Conservation (phyloP, 2,329 filamentous ascomycete species). For the Macroventuria anomochaeta region DNA sequence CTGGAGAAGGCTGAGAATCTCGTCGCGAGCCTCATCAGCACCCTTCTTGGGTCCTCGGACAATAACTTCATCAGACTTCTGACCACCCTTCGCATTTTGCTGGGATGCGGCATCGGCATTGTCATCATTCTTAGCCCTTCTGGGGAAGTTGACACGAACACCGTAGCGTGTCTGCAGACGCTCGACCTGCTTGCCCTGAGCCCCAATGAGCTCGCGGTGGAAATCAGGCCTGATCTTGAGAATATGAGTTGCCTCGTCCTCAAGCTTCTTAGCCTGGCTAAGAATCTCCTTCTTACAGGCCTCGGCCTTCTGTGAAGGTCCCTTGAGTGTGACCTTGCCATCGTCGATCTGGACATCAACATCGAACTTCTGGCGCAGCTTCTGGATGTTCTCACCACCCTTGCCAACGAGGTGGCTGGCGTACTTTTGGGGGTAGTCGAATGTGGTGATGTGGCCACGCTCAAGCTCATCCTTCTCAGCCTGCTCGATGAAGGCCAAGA, state of each 20-base stretch:
- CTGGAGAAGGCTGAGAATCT: slow-evolving; percentile 86
- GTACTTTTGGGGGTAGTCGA: slow-evolving; percentile 94
- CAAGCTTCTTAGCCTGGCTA: slow-evolving; percentile 78
- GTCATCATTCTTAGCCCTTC: slow-evolving; percentile 69
- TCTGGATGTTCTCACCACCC: slow-evolving; percentile 72
- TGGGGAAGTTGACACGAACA: slow-evolving; percentile 95
- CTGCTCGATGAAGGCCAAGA: slow-evolving; percentile 80
- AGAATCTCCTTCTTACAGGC: slow-evolving; percentile 82
- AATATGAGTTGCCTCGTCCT: slow-evolving; percentile 86
- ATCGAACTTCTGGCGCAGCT: slow-evolving; percentile 72
- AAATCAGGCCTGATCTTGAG: slow-evolving; percentile 93
- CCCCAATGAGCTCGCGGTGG: slow-evolving; percentile 91
- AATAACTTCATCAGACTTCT: slow-evolving; percentile 85
- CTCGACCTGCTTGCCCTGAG: slow-evolving; percentile 86
- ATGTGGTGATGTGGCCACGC: slow-evolving; percentile 82
- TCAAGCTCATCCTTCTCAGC: slow-evolving; percentile 94
- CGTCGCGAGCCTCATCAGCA: slow-evolving; percentile 88
- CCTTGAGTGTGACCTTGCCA: slow-evolving; percentile 93
- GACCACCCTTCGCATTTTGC: slow-evolving; percentile 67
- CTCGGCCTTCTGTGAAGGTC: slow-evolving; percentile 92
- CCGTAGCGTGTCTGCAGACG: slow-evolving; percentile 90
- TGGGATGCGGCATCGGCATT: slow-evolving; percentile 71
- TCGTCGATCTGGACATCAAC: slow-evolving; percentile 88
- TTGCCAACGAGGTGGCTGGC: slow-evolving; percentile 82
- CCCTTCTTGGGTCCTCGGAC: slow-evolving; percentile 92